Conservation (phyloP, 257 asterid species). For the Solanum bulbocastanum region DNA sequence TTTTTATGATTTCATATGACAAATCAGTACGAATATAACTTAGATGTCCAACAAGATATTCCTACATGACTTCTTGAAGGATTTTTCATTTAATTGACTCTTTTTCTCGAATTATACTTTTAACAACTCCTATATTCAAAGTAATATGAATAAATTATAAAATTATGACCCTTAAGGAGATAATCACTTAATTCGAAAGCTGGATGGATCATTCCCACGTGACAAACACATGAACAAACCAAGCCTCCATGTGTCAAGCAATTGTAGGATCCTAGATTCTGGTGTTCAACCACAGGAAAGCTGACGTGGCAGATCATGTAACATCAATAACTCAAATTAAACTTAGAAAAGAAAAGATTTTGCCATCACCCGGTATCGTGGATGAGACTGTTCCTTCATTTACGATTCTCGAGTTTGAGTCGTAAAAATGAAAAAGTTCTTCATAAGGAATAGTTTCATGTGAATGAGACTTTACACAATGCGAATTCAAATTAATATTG, state of each 20-base stretch:
- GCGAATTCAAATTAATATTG: accelerated
- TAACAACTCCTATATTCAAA: neutral
- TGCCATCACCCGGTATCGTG: accelerated
- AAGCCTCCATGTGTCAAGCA: constrained; percentile 9
- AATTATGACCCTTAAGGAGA: accelerated
- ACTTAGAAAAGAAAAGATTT: neutral
- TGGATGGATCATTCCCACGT: neutral
- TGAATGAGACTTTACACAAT: accelerated
- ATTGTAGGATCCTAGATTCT: neutral
- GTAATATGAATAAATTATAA: neutral
- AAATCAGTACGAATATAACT: no score
- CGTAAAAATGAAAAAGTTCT: accelerated
- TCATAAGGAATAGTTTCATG: accelerated
- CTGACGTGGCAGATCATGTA: constrained; percentile 16
- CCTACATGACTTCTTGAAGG: no score
- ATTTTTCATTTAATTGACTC: no score
- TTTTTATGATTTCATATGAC: no score
- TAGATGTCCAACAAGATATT: no score
- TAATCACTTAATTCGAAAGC: neutral
- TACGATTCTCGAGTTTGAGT: accelerated
- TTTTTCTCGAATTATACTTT: neutral
- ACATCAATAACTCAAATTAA: constrained; percentile 1
- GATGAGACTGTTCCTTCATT: neutral
- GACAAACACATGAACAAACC: neutral
- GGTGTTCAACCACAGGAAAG: neutral